Percentiles rank a stretch among this genome's conserved stretches.
Evolutionary conservation across 805 yeast genomes (phyloP).

Genomic region (Blastobotrys americana): DNA sequence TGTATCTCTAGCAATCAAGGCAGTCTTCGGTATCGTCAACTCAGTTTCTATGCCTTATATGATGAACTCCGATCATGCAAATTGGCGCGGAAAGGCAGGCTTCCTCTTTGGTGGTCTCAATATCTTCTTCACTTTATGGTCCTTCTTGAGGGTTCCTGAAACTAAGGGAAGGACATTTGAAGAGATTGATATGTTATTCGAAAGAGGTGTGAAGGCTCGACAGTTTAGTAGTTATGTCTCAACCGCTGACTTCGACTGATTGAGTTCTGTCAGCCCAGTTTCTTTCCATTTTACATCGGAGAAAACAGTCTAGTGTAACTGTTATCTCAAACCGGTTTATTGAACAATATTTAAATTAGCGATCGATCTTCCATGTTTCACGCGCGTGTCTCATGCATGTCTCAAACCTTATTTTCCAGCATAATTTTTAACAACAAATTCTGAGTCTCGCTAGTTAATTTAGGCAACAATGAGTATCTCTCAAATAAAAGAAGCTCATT

Average conservation of each 20-base stretch:
- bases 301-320: no score
- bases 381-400: no score
- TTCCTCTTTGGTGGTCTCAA: conserved; percentile 39
- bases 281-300: no score
- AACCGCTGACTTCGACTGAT: not conserved
- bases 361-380: no score
- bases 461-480: no score
- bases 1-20: conserved; percentile 32
- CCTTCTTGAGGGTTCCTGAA: conserved; percentile 51
- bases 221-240: conserved; percentile 9
- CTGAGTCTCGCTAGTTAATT: no score
- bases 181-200: conserved; percentile 46
- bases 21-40: conserved; percentile 18
- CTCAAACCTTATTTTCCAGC: no score
- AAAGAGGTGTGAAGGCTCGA: conserved; percentile 22
- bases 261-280: no score
- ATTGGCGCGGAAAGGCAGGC: conserved; percentile 43
- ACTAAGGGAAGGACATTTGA: conserved; percentile 50
- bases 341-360: no score
- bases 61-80: conserved; percentile 41
- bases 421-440: no score
- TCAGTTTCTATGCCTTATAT: conserved; percentile 36
- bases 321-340: no score
- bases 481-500: no score
- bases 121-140: conserved; percentile 34